Conservation (phyloP, 1,284 basidiomycete genomes). For the Cryptococcus hybrid region DNA sequence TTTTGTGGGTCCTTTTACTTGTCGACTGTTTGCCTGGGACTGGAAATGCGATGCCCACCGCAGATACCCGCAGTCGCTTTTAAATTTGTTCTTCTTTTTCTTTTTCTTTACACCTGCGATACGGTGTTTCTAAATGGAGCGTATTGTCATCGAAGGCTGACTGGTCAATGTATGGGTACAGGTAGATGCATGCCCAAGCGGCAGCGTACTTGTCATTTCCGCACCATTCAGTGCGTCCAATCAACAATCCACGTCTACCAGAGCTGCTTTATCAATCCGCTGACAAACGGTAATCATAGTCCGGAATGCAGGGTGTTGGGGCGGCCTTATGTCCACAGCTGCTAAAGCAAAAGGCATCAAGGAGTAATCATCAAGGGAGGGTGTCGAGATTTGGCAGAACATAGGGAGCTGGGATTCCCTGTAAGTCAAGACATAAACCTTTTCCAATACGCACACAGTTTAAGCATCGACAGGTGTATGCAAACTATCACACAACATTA, state of each 20-base stretch:
- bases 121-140: background rate
- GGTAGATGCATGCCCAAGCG: constrained; percentile 68
- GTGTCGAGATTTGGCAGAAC: constrained; percentile 52
- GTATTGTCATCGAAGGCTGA: background rate
- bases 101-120: too few relatives aligned
- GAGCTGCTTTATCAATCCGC: background rate
- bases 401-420: constrained; percentile 47
- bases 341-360: constrained; percentile 47
- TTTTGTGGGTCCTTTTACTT: constrained; percentile 55
- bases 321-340: constrained; percentile 53
- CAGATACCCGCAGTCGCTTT: background rate
- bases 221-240: constrained; percentile 64
- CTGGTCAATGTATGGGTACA: constrained; percentile 3
- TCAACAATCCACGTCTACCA: background rate
- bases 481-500: constrained; percentile 50
- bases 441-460: background rate
- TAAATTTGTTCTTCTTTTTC: background rate
- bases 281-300: constrained; percentile 1
- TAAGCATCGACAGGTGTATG: constrained; percentile 26
- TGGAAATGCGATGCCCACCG: background rate
- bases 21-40: background rate
- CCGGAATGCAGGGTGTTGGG: constrained; percentile 36
- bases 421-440: constrained; percentile 11
- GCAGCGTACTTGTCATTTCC: constrained; percentile 71
- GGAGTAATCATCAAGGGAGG: constrained; percentile 52